Evolutionary conservation across 2,329 filamentous ascomycete species (phyloP).

Genomic region (Ceratocystis cacaofunesta): DNA sequence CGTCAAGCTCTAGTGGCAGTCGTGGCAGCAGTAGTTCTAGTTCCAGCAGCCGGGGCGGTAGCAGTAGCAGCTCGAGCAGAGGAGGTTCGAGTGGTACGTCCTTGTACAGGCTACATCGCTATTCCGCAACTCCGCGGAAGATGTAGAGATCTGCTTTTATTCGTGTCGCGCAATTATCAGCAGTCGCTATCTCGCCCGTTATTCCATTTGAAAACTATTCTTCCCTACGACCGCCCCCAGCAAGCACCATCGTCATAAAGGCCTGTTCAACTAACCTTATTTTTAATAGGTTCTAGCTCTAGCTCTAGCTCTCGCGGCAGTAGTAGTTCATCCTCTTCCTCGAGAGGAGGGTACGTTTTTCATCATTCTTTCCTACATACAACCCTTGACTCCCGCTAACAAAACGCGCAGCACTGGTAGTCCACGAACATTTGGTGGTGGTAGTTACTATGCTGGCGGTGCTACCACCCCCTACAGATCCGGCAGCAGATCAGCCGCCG

Average conservation of each 20-base stretch:
- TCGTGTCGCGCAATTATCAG: neutral
- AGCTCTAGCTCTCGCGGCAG: conserved; percentile 3
- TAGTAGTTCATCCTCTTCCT: conserved; percentile 10
- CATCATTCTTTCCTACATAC: neutral
- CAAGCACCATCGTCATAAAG: too few species aligned
- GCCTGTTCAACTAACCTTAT: neutral
- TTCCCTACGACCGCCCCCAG: too few species aligned
- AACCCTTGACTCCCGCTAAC: conserved; percentile 10
- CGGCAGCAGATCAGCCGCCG: conserved; percentile 34
- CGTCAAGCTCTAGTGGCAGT: conserved; percentile 17
- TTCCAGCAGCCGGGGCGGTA: conserved; percentile 19
- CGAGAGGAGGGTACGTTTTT: conserved; percentile 1
- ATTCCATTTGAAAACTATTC: too few species aligned
- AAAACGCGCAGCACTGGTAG: conserved; percentile 37
- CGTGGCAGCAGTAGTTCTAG: conserved; percentile 20
- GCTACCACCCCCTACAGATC: conserved; percentile 44
- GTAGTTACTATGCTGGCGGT: conserved; percentile 53
- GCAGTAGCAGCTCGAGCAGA: conserved; percentile 11
- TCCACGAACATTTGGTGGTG: conserved; percentile 43
- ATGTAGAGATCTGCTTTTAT: neutral
- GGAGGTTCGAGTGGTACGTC: neutral
- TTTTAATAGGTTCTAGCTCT: neutral
- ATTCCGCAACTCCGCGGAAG: neutral
- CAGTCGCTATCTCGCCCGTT: too few species aligned
- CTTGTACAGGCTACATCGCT: neutral